Conservation (phyloP, 306 rosid species). For the Medicago ruthenica region DNA sequence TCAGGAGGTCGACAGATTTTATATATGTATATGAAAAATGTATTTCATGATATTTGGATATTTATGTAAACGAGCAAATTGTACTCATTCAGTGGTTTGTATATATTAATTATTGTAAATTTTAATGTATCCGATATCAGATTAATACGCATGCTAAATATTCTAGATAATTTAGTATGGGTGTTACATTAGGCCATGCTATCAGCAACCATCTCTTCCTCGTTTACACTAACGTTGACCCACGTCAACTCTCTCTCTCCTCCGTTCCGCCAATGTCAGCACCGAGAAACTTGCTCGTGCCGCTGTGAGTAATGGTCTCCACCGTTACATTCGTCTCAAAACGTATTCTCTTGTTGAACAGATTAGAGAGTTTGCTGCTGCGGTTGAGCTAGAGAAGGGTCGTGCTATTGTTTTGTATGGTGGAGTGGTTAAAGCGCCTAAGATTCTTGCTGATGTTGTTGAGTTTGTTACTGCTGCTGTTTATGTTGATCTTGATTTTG, state of each 20-base stretch:
- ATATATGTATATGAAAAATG: too few relatives aligned
- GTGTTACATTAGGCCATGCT: slow-evolving; percentile 55
- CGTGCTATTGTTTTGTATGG: slow-evolving; percentile 46
- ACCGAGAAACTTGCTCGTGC: slow-evolving; percentile 90
- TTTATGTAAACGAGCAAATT: too few relatives aligned
- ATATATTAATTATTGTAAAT: too few relatives aligned
- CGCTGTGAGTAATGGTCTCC: slow-evolving; percentile 59
- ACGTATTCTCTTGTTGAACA: slow-evolving; percentile 43
- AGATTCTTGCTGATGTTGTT: slow-evolving; percentile 85
- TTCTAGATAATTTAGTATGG: too few relatives aligned
- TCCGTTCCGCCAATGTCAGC: slow-evolving; percentile 75
- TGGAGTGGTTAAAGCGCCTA: slow-evolving; percentile 78
- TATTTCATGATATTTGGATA: too few relatives aligned
- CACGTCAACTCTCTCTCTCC: slow-evolving; percentile 60
- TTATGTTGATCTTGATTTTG: slow-evolving; percentile 61
- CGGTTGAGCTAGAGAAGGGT: slow-evolving; percentile 49
- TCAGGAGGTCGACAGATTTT: too few relatives aligned
- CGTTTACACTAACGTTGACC: slow-evolving; percentile 54
- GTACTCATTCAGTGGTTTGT: too few relatives aligned
- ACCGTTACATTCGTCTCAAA: slow-evolving; percentile 53
- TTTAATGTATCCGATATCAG: too few relatives aligned
- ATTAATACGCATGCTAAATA: too few relatives aligned
- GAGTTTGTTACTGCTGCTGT: slow-evolving; percentile 83
- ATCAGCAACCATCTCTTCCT: slow-evolving; percentile 56
- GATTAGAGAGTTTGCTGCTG: slow-evolving; percentile 59